A percentile compares a stretch with the other conserved stretches of the same genome.
phyloP scores from a whole-genome alignment of 2,329 filamentous ascomycete genomes.

The Aotearoamyces nothofagi region DNA sequence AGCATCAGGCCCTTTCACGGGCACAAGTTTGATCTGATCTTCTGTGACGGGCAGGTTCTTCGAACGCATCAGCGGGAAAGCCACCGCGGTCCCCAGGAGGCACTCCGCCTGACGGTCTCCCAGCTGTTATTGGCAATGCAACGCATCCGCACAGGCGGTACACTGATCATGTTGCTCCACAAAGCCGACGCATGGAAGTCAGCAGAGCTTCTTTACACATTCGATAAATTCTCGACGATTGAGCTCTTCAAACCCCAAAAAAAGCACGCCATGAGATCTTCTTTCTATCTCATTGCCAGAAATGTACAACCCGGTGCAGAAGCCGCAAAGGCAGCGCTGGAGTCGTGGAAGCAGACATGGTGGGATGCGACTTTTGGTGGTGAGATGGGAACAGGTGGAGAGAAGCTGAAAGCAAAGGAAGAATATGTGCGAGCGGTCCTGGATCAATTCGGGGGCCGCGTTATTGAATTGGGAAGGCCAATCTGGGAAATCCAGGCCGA shows the following conservation, averaged over 20 bases:
- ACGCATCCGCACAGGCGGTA: slow-evolving; percentile 8
- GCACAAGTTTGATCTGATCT: slow-evolving; percentile 13
- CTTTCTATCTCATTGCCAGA: slow-evolving; percentile 10
- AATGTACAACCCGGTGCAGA: slow-evolving; percentile 5
- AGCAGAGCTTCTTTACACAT: slow-evolving; percentile 6
- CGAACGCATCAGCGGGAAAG: slow-evolving; percentile 6
- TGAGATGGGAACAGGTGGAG: slow-evolving; percentile 3
- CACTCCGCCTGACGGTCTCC: slow-evolving; percentile 6
- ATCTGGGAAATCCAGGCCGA: slow-evolving; percentile 3
- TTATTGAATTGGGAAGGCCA: slow-evolving; percentile 2
- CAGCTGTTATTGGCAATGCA: slow-evolving; percentile 10
- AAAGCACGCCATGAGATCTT: slow-evolving; percentile 7
- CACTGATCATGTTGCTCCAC: slow-evolving; percentile 8
- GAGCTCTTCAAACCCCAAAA: slow-evolving; percentile 7
- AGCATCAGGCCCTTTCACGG: slow-evolving; percentile 4
- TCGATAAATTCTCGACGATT: slow-evolving; percentile 6
- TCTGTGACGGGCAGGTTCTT: slow-evolving; percentile 14
- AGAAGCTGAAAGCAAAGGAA: slow-evolving; percentile 2
- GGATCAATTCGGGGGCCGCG: slow-evolving; percentile 1
- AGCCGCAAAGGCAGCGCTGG: slow-evolving; percentile 4
- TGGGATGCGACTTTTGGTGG: slow-evolving; percentile 8
- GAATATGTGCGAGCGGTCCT: slow-evolving; percentile 2
- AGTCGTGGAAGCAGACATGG: slow-evolving; percentile 8
- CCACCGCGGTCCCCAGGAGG: slow-evolving; percentile 7
- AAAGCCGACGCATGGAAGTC: slow-evolving; percentile 7